phyloP scores from a whole-genome alignment of 225 moss, liverwort and hornwort genomes.

The Sphagnum contortum region DNA sequence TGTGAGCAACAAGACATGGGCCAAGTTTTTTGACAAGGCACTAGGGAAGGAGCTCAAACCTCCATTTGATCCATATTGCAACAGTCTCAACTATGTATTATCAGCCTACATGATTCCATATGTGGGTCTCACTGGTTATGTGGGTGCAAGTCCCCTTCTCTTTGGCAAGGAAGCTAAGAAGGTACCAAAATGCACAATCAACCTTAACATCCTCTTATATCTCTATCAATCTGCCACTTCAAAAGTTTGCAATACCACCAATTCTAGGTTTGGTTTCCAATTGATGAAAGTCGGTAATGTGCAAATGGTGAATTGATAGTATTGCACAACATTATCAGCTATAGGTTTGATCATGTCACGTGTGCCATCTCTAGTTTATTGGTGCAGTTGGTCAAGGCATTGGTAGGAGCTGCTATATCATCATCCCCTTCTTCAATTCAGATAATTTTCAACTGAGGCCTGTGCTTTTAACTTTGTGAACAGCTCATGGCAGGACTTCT shows the following conservation, averaged over 20 bases:
- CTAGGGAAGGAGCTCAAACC: constrained; percentile 41
- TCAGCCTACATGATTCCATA: not conserved
- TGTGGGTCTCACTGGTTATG: constrained; percentile 6
- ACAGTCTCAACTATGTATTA: not conserved
- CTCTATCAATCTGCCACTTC: no score
- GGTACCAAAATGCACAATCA: no score
- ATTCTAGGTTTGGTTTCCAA: no score
- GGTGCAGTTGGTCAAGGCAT: not conserved
- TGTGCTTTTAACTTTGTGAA: not conserved
- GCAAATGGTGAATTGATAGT: no score
- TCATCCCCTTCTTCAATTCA: not conserved
- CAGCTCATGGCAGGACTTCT: constrained; percentile 16
- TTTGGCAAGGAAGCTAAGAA: not conserved
- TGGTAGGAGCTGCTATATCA: not conserved
- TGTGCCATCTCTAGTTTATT: no score
- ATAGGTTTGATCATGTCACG: not conserved
- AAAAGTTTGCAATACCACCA: no score
- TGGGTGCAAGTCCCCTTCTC: not conserved
- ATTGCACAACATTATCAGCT: not conserved
- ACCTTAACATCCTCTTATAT: no score
- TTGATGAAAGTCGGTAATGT: no score
- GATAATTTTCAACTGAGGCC: not conserved
- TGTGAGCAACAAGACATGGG: constrained; percentile 39
- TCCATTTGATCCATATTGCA: constrained; percentile 34
- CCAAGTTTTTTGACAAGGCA: constrained; percentile 38